These are phyloP conservation scores for Halteria grandinella DNA, from an alignment of 73 alveolate species.

Conservation along the genomic window DNA sequence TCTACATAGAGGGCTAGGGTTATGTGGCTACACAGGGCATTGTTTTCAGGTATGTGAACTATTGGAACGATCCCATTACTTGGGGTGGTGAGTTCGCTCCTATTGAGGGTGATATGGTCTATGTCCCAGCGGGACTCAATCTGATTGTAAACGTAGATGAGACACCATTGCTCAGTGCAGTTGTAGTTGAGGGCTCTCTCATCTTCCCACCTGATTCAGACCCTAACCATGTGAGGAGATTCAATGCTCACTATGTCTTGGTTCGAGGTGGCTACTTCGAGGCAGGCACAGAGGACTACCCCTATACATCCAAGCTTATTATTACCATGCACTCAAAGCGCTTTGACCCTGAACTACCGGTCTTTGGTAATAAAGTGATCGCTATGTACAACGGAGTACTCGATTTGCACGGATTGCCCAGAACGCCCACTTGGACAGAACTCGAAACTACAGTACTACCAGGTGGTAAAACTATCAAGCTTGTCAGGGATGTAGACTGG, in stretches of 20 bases:
- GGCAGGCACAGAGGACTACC: constrained; percentile 77
- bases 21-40: constrained; percentile 60
- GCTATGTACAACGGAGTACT: constrained; percentile 72
- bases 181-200: constrained; percentile 57
- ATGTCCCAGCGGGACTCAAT: constrained; percentile 68
- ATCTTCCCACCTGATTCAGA: constrained; percentile 38
- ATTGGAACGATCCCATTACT: constrained; percentile 70
- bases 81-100: constrained; percentile 90
- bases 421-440: constrained; percentile 84
- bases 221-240: constrained; percentile 19
- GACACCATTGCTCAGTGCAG: constrained; percentile 47
- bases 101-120: constrained; percentile 71
- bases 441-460: constrained; percentile 67
- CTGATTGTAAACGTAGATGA: constrained; percentile 65
- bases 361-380: constrained; percentile 79
- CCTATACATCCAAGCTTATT: constrained; percentile 67
- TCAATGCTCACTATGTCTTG: constrained; percentile 75
- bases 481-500: constrained; percentile 78
- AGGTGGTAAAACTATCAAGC: constrained; percentile 40
- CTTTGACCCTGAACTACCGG: constrained; percentile 73
- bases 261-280: constrained; percentile 73
- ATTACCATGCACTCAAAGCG: constrained; percentile 80
- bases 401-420: constrained; percentile 79
- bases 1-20: constrained; percentile 52
- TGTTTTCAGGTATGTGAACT: constrained; percentile 62